Percentiles rank a stretch among this genome's conserved stretches.
Conservation (phyloP, 164 flowering plant genomes). For the Tetracentron sinense region DNA sequence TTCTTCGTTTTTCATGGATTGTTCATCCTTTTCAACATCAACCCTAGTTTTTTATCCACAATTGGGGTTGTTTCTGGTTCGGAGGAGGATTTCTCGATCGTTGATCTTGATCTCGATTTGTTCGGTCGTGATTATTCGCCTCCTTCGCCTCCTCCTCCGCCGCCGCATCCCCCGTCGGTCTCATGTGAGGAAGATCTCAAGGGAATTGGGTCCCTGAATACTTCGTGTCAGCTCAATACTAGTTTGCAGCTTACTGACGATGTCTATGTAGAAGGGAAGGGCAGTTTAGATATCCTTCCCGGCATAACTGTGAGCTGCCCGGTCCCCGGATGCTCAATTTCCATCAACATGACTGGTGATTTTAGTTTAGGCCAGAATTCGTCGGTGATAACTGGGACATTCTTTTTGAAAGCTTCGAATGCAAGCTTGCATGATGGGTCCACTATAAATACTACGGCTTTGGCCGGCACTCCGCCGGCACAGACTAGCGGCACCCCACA, state of each 20-base stretch:
- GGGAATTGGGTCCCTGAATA: slow-evolving; percentile 65
- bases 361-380: slow-evolving; percentile 46
- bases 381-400: slow-evolving; percentile 42
- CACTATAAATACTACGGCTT: slow-evolving; percentile 52
- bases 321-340: slow-evolving; percentile 43
- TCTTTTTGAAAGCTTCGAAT: slow-evolving; percentile 36
- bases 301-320: slow-evolving; percentile 54
- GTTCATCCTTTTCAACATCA: slow-evolving; percentile 2
- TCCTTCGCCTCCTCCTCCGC: slow-evolving; percentile 43
- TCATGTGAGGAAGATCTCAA: slow-evolving; percentile 53
- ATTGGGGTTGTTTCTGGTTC: slow-evolving; percentile 3
- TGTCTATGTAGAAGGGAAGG: slow-evolving; percentile 57
- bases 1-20: slow-evolving; percentile 4
- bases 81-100: slow-evolving; percentile 31
- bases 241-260: slow-evolving; percentile 39
- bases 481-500: slow-evolving; percentile 76
- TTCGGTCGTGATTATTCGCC: slow-evolving; percentile 54
- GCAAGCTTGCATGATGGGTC: slow-evolving; percentile 43
- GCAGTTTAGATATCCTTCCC: slow-evolving; percentile 46
- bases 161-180: slow-evolving; percentile 49
- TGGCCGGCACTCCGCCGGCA: slow-evolving; percentile 63
- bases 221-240: slow-evolving; percentile 45
- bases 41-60: neutral
- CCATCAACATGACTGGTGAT: slow-evolving; percentile 47
- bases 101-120: slow-evolving; percentile 19